A percentile compares a stretch with the other conserved stretches of the same genome.
Evolutionary conservation across 1,139 yeast genomes (phyloP).

Genomic region (Lodderomyces parapsilosis): DNA sequence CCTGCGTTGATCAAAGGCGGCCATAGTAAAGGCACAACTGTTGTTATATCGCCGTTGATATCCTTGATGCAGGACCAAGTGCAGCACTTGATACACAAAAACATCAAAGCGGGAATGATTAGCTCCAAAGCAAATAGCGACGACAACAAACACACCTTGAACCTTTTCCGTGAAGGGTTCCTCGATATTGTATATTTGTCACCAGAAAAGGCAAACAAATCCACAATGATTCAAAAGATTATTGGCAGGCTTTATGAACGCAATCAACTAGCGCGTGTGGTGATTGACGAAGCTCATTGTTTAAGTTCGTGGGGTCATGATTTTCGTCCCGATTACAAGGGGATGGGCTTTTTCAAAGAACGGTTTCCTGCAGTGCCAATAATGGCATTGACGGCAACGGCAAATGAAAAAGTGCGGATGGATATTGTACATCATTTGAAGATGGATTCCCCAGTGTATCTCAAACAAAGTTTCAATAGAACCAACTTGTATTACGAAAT

Average conservation of each 20-base stretch:
- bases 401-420: slow-evolving; percentile 84
- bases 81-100: slow-evolving; percentile 63
- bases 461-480: slow-evolving; percentile 84
- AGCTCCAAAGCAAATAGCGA: slow-evolving; percentile 70
- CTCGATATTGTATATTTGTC: slow-evolving; percentile 82
- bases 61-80: slow-evolving; percentile 99
- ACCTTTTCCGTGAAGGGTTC: slow-evolving; percentile 61
- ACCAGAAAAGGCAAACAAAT: slow-evolving; percentile 91
- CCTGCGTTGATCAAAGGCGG: slow-evolving; percentile 86
- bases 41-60: slow-evolving; percentile 91
- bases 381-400: slow-evolving; percentile 98
- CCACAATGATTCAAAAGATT: slow-evolving; percentile 65
- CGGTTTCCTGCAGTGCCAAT: slow-evolving; percentile 80
- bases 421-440: slow-evolving; percentile 79
- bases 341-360: slow-evolving; percentile 67
- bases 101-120: slow-evolving; percentile 84
- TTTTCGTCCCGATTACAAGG: slow-evolving; percentile 93
- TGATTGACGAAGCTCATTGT: slow-evolving; percentile 98
- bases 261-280: slow-evolving; percentile 72
- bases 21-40: slow-evolving; percentile 74
- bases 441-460: slow-evolving; percentile 52
- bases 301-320: slow-evolving; percentile 99
- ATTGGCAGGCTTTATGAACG: slow-evolving; percentile 57
- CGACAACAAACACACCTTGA: slow-evolving; percentile 64
- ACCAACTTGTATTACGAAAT: slow-evolving; percentile 83